phyloP scores from a whole-genome alignment of 352 stramenopile genomes.

The Phytophthora pinifolia region DNA sequence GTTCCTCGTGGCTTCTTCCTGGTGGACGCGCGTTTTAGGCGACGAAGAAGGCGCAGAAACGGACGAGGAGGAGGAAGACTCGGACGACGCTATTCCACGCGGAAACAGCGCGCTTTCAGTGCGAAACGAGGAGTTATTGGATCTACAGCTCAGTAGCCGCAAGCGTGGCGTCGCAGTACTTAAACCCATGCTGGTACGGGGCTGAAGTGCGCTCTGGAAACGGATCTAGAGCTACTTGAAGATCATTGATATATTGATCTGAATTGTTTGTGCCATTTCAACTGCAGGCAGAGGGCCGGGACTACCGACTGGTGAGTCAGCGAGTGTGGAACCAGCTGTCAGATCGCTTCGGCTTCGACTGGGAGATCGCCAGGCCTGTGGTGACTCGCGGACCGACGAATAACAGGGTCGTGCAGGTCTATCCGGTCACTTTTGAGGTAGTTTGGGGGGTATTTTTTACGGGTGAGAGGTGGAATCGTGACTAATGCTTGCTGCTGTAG shows the following conservation, averaged over 20 bases:
- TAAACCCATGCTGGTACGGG: constrained; percentile 49
- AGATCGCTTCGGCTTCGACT: constrained; percentile 67
- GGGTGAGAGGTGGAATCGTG: too few relatives aligned
- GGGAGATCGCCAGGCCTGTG: constrained; percentile 67
- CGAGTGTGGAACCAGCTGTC: constrained; percentile 69
- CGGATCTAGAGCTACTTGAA: neutral
- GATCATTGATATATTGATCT: constrained; percentile 2
- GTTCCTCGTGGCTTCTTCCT: constrained; percentile 55
- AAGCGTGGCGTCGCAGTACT: constrained; percentile 53
- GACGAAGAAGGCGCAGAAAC: constrained; percentile 31
- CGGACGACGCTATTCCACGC: constrained; percentile 12
- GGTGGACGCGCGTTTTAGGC: constrained; percentile 52
- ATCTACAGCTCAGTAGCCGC: constrained; percentile 44
- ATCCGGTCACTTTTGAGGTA: constrained; percentile 71
- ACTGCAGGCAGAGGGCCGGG: constrained; percentile 50
- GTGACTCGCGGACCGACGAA: constrained; percentile 39
- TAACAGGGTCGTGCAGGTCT: constrained; percentile 64
- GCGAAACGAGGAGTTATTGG: constrained; percentile 52
- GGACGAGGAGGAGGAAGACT: constrained; percentile 40
- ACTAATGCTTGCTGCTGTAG: constrained; percentile 12
- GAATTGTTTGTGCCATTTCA: neutral
- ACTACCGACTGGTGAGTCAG: constrained; percentile 73
- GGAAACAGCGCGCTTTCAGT: constrained; percentile 22
- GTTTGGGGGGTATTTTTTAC: too few relatives aligned
- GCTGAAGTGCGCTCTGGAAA: constrained; percentile 2